Base-by-base conservation (phyloP, 2,329 filamentous ascomycete genomes). In the Hymenoscyphus albidus region DNA sequence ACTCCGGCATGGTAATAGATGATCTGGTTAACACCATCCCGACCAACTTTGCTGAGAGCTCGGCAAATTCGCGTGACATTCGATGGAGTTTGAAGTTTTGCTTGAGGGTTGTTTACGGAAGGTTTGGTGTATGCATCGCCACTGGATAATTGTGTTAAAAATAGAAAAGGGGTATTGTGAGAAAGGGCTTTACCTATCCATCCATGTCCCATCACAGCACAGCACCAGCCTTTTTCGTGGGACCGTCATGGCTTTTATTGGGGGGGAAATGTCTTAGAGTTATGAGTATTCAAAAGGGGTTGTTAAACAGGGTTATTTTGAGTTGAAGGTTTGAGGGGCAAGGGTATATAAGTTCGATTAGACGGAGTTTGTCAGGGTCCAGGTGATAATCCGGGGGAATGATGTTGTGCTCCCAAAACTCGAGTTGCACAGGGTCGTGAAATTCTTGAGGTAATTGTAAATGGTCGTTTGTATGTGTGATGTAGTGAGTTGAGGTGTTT, bases 1-100 rank as follows among this genome's bases (percentile, higher is more conserved):
- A 88, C 83, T 22, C 85, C 85, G 9, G 83, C 83, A 71, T 86
- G 83, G 71, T 88, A 88, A 70, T 81, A 83, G 64, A 87, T 82
- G 68, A 88, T 81, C 72, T 88, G 85, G 54, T 84, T 77, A 10
- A 63, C 67, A n/a, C 71, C 81, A 71, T 86, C 82, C 40, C 72
- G 76, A 70, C 81, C 83, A 48, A 73, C 76, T 44, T 80, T 79
- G 68, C 81, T 82, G 70, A 88, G 81, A 63, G 83, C 83, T 48
- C 84, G 81, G 13, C 83, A 82, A 62, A 88, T 83, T 27, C 84
- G 82, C 16, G 85, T 87, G 54, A 88, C 83, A 66, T 88, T 88
- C 31, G 71, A 82, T 69, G 88, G 83, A 64, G 83, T 82, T 51
- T 85, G 82, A 4, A 84, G 82, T 62, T 86, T 82, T 42, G 83